Base-by-base conservation (phyloP, 305 asterid species). In the Rubia occidens region DNA sequence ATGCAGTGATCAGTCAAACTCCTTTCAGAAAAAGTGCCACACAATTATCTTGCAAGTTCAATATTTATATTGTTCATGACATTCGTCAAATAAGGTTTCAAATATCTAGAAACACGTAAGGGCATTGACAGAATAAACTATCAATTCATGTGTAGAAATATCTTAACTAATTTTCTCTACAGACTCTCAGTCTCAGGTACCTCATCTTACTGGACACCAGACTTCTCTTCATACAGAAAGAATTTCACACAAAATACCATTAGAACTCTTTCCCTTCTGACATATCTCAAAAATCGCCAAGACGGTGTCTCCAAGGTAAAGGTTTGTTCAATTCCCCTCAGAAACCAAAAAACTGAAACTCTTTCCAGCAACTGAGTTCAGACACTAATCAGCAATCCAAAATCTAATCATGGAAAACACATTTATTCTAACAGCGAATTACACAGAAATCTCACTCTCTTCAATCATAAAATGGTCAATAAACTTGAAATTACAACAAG, bases 131-230 rank as follows among this genome's bases (percentile, higher is more conserved):
- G 8, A 8, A 35, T 32, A 49, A 44, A 9, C 6, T 49, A 49
- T 26, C 62, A 71, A 3, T 49, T 18, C 51, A 60, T 45, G 18
- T 45, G 53, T 60, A 60, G 9, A 44, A 20, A 53, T 63, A 59
- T 47, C 44, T 45, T 29, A 24, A 62, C n/a, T 37, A 37, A 49
- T 45, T 10, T 5, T 35, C 49, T 24, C 32, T 45, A 8, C 39
- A 72, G 62, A 24, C 56, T 47, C 42, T 17, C 66, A 54, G 17
- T 20, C 26, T 17, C 71, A 64, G 10, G 40, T 71, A 40, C 40
- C 32, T 71, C 40, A 35, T 11, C 55, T 1, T 24, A 51, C n/a
- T 29, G 21, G 17, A 64, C 8, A n/a, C 2, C 26, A 2, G 4
- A 51, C 10, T 61, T 72, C 54, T 18, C 54, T 37, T 29, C 15